Evolutionary conservation across 2,329 filamentous ascomycete species (phyloP), one percentile per base, ranked within the genome.

Genomic region (Cryphonectria radicalis): DNA sequence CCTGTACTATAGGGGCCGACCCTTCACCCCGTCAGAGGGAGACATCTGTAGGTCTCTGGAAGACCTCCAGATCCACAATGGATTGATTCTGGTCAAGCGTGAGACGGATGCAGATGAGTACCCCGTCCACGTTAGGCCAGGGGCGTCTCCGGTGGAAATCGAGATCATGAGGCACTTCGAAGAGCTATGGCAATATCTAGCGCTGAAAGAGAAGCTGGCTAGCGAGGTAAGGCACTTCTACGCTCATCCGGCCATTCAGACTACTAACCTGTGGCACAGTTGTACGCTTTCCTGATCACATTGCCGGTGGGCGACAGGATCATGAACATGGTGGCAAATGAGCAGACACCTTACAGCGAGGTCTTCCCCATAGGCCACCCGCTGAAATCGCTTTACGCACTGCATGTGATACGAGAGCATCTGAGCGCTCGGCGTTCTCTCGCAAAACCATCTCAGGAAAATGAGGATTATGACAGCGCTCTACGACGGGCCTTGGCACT

Each of bases 151-250:
- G 50, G 86, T 98, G 3, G 94, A 98, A 78, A 86, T 89, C 17
- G 93, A 95, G 76, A 90, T 98, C 32, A 83, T 96, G 75, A 87
- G 90, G 70, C 93, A 97, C 79, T 97, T 97, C 77, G 88, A 93
- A 68, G 90, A 95, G 73, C 82, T 99, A 35, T 97, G 96, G 86
- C 88, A 89, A 60, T 92, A 95, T 76, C 85, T 98, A 68, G 89
- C 90, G 74, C 88, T 95, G 82, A 88, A 93, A 62, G 90, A 95
- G 71, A 85, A 83, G 66, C 82, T 94, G 59, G 90, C 92, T 8
- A 84, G 87, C 77, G 90, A 93, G 84, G 90, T 92, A 84, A 75
- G 81, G 72, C 7, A 2, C 1, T 63, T 67, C 4, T 32, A 32
- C 13, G 57, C 50, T 43, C 50, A 60, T 10, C 10, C 63, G 3